A percentile compares a stretch with the other conserved stretches of the same genome.
phyloP scores from a whole-genome alignment of 176 grass and related monocot species.

The Zea luxurians region DNA sequence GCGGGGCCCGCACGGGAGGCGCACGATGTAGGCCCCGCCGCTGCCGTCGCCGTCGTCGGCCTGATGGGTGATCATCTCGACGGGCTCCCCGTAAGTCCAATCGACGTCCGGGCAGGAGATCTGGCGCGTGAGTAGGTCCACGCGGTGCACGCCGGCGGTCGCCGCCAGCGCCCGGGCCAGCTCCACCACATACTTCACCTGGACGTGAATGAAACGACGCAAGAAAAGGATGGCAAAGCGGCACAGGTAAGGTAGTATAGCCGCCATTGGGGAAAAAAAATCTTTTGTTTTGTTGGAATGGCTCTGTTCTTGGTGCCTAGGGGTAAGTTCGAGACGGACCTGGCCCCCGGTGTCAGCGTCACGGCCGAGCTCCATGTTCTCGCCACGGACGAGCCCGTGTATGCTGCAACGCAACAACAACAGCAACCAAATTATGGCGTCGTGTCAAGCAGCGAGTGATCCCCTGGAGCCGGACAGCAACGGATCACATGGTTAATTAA shows the following conservation, averaged over 20 bases:
- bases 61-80: slow-evolving; percentile 66
- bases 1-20: slow-evolving; percentile 76
- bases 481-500: neutral
- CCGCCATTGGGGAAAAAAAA: too few relatives aligned
- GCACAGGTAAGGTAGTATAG: too few relatives aligned
- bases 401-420: slow-evolving; percentile 41
- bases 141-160: slow-evolving; percentile 70
- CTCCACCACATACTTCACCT: slow-evolving; percentile 98
- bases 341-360: slow-evolving; percentile 94
- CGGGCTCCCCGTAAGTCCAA: slow-evolving; percentile 91
- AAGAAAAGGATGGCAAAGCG: neutral
- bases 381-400: slow-evolving; percentile 83
- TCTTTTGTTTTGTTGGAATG: too few relatives aligned
- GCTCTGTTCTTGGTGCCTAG: too few relatives aligned
- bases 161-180: slow-evolving; percentile 81
- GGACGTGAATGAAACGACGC: neutral
- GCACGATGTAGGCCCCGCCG: slow-evolving; percentile 81
- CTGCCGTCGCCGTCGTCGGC: neutral
- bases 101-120: slow-evolving; percentile 75
- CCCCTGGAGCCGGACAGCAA: neutral
- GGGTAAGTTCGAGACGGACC: slow-evolving; percentile 26
- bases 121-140: slow-evolving; percentile 85
- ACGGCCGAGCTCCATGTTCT: slow-evolving; percentile 92
- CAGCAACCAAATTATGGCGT: neutral
- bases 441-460: neutral